These are phyloP conservation scores for Sphaerosporella brunnea DNA, from an alignment of 495 filamentous ascomycete species.

Conservation along the genomic window DNA sequence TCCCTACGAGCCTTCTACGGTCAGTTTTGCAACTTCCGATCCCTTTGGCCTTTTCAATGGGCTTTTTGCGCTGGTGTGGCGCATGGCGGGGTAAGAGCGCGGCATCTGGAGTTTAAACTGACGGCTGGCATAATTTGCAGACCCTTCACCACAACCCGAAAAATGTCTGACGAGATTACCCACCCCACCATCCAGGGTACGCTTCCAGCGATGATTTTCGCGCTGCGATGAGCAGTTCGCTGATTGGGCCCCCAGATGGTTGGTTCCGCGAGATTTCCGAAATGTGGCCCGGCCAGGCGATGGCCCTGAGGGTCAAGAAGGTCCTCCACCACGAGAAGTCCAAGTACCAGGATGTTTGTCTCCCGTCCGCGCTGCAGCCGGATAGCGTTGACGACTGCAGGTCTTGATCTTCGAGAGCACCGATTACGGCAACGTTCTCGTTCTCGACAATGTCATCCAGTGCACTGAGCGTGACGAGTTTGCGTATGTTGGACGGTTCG, in stretches of 20 bases:
- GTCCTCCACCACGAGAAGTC: conserved; percentile 97
- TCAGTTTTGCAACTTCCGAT: background rate
- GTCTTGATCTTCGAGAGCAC: conserved; percentile 84
- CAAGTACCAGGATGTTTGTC: conserved; percentile 80
- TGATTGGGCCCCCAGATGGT: conserved; percentile 49
- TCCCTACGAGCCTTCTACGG: background rate
- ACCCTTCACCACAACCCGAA: background rate
- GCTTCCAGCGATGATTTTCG: conserved; percentile 8
- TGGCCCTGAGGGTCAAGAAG: conserved; percentile 95
- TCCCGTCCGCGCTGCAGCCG: background rate
- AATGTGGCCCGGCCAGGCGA: conserved; percentile 99
- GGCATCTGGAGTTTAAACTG: background rate
- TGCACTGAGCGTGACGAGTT: conserved; percentile 97
- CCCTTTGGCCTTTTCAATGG: too few relatives aligned
- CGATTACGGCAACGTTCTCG: conserved; percentile 91
- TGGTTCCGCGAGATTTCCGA: conserved; percentile 97
- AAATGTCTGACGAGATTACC: conserved; percentile 34
- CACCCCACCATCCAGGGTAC: conserved; percentile 44
- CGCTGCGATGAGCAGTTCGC: background rate
- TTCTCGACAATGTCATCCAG: conserved; percentile 97
- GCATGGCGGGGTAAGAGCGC: background rate
- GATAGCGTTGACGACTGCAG: conserved; percentile 5
- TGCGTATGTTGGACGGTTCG: conserved; percentile 35
- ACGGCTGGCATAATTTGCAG: background rate
- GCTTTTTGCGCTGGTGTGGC: background rate